phyloP scores from a whole-genome alignment of 192 early-diverging fungal genomes.

The Coemansia sp. region DNA sequence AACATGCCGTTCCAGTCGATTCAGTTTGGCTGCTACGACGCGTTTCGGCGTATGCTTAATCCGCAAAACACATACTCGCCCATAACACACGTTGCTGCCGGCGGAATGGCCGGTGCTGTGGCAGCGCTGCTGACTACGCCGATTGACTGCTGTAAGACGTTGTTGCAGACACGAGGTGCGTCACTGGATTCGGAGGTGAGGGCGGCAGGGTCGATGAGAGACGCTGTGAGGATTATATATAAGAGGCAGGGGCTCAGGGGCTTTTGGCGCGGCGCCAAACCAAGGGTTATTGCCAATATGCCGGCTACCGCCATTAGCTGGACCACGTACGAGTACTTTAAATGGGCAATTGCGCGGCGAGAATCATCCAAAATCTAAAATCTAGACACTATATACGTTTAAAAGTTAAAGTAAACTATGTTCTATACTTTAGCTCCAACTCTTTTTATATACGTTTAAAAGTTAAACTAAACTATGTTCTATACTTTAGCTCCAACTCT shows the following conservation, averaged over 20 bases:
- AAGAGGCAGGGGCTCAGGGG: slow-evolving; percentile 71
- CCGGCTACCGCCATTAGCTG: slow-evolving; percentile 93
- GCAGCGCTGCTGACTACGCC: slow-evolving; percentile 90
- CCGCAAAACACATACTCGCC: slow-evolving; percentile 82
- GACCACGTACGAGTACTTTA: slow-evolving; percentile 88
- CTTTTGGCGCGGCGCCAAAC: slow-evolving; percentile 75
- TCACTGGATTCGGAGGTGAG: slow-evolving; percentile 69
- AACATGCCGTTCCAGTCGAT: slow-evolving; percentile 92
- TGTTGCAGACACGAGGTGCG: slow-evolving; percentile 89
- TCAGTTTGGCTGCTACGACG: slow-evolving; percentile 92
- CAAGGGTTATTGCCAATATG: slow-evolving; percentile 86
- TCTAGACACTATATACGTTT: too few species aligned
- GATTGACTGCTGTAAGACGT: slow-evolving; percentile 94
- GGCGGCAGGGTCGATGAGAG: slow-evolving; percentile 65
- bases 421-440: too few species aligned
- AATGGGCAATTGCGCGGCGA: slow-evolving; percentile 64
- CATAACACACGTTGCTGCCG: slow-evolving; percentile 77
- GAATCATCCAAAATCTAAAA: slow-evolving; percentile 13
- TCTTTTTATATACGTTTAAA: too few species aligned
- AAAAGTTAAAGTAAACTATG: too few species aligned
- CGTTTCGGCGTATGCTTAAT: slow-evolving; percentile 79
- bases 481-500: slow-evolving; percentile 5
- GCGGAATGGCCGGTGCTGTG: slow-evolving; percentile 84
- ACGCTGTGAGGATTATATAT: slow-evolving; percentile 76
- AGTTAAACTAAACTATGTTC: too few species aligned